Evolutionary conservation across 805 yeast genomes (phyloP).

Genomic region (Ogataea henricii): DNA sequence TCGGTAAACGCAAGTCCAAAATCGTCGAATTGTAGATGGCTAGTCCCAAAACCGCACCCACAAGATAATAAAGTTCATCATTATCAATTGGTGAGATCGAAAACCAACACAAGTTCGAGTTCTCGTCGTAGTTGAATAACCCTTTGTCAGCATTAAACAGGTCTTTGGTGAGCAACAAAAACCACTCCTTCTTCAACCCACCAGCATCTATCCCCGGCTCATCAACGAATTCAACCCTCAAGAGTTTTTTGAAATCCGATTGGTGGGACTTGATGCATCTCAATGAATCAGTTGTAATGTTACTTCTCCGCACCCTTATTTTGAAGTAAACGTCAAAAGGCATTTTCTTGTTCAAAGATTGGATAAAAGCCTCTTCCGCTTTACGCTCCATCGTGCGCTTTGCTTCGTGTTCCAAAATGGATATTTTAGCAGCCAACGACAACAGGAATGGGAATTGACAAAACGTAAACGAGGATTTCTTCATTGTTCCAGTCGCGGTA

Average conservation of each 20-base stretch:
- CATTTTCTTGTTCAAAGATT: conserved; percentile 62
- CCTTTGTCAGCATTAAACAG: conserved; percentile 70
- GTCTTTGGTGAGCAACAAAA: conserved; percentile 67
- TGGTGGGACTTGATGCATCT: conserved; percentile 56
- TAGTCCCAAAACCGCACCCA: conserved; percentile 85
- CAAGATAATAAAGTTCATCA: conserved; percentile 64
- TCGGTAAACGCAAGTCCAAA: conserved; percentile 76
- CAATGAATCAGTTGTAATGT: conserved; percentile 75
- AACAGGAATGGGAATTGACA: conserved; percentile 85
- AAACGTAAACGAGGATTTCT: conserved; percentile 48
- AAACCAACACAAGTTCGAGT: conserved; percentile 79
- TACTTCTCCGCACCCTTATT: conserved; percentile 65
- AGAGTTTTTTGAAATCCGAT: conserved; percentile 67
- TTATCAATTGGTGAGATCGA: conserved; percentile 46
- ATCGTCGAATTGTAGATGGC: conserved; percentile 91
- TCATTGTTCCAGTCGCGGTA: conserved; percentile 25
- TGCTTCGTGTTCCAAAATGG: conserved; percentile 81
- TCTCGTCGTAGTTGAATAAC: conserved; percentile 65
- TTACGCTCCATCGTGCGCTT: conserved; percentile 77
- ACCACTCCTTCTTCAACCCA: conserved; percentile 94
- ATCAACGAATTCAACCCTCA: conserved; percentile 75
- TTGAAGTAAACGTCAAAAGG: conserved; percentile 69
- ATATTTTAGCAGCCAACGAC: conserved; percentile 79
- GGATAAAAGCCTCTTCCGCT: conserved; percentile 87
- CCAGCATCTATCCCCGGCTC: conserved; percentile 98